These are phyloP conservation scores for Copromyces sp. DNA, from an alignment of 495 filamentous ascomycete species.

Conservation along the genomic window DNA sequence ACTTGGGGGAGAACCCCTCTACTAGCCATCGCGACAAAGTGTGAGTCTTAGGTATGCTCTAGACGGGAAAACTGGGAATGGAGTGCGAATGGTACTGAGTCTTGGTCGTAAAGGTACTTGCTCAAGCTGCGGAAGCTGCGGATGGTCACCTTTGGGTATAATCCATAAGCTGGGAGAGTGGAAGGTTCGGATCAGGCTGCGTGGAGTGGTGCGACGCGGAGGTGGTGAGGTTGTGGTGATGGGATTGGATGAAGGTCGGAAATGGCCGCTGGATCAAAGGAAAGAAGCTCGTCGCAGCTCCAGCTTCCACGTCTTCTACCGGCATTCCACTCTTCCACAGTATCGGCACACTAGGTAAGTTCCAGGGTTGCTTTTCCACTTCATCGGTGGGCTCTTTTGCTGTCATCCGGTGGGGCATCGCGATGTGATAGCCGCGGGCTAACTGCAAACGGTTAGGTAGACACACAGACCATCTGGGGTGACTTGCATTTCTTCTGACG, in stretches of 20 bases:
- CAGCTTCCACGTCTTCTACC: background rate
- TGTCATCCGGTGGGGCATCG: background rate
- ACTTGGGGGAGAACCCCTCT: background rate
- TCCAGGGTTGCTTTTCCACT: background rate
- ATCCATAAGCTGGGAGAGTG: slow-evolving; percentile 8
- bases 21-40: background rate
- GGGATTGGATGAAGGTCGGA: background rate
- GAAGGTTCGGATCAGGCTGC: background rate
- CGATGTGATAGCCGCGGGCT: background rate
- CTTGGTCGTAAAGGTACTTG: background rate
- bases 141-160: slow-evolving; percentile 12
- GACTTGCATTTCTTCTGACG: background rate
- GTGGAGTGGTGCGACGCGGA: background rate
- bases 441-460: background rate
- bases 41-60: background rate
- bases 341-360: background rate
- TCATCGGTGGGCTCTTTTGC: background rate
- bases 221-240: background rate
- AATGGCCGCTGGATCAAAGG: background rate
- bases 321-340: background rate
- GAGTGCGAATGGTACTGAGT: background rate
- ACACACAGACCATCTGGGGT: background rate
- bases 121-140: slow-evolving; percentile 13
- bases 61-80: background rate
- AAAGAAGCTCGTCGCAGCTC: background rate